These are phyloP conservation scores for Dactylonectria macrodidyma DNA, from an alignment of 2,329 filamentous ascomycete species.

Conservation along the genomic window DNA sequence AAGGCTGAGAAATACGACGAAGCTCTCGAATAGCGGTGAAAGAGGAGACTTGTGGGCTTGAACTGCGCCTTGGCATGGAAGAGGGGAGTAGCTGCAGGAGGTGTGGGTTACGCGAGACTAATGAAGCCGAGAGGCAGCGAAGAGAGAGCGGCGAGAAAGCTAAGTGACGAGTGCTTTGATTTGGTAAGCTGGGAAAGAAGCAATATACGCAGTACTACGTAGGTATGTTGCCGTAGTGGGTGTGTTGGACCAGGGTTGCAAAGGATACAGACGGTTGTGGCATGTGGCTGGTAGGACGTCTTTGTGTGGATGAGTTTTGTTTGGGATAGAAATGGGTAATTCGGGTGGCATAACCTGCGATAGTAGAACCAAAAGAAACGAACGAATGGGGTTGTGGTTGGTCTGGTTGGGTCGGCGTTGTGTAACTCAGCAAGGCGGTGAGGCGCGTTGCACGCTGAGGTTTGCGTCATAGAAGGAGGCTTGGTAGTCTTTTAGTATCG, in stretches of 20 bases:
- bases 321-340: neutral
- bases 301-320: slow-evolving; percentile 2
- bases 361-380: neutral
- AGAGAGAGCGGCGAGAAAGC: neutral
- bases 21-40: slow-evolving; percentile 31
- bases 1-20: slow-evolving; percentile 30
- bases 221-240: neutral
- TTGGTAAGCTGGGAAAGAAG: neutral
- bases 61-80: slow-evolving; percentile 10
- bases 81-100: slow-evolving; percentile 22
- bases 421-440: slow-evolving; percentile 2
- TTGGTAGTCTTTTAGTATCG: neutral
- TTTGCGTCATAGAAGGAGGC: slow-evolving; percentile 6
- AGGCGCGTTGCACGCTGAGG: slow-evolving; percentile 3
- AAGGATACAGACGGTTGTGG: neutral
- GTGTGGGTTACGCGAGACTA: slow-evolving; percentile 18
- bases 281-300: slow-evolving; percentile 5
- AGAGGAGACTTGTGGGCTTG: slow-evolving; percentile 16
- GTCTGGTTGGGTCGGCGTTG: neutral
- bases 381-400: neutral
- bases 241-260: neutral
- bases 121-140: slow-evolving; percentile 7
- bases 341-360: neutral
- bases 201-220: neutral
- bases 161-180: slow-evolving; percentile 5